Conservation (phyloP, 179 eudicot species). For the Actinidia chinensis region DNA sequence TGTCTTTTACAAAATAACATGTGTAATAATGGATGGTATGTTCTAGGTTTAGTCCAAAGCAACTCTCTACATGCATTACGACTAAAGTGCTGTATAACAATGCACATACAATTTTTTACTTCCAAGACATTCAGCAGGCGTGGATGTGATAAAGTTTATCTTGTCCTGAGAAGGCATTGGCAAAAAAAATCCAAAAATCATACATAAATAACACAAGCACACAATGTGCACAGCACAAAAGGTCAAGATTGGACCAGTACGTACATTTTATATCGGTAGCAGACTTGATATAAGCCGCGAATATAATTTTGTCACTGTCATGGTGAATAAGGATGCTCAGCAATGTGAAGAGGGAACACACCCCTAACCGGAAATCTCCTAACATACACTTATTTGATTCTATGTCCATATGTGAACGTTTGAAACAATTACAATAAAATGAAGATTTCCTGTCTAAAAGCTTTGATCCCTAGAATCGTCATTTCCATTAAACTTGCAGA, state of each 20-base stretch:
- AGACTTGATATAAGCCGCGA: not conserved
- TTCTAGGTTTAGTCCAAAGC: not conserved
- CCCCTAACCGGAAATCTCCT: not conserved
- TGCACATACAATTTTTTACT: too few species aligned
- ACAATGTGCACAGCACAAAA: not conserved
- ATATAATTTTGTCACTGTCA: not conserved
- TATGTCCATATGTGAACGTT: too few species aligned
- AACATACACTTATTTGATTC: not conserved
- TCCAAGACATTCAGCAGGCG: too few species aligned
- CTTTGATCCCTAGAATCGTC: not conserved
- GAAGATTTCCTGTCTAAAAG: not conserved
- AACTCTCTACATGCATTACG: slow-evolving; percentile 2
- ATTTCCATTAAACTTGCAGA: not conserved
- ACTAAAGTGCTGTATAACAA: too few species aligned
- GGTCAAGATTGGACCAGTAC: not conserved
- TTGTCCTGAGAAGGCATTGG: too few species aligned
- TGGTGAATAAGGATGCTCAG: not conserved
- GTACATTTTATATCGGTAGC: not conserved
- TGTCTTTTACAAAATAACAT: not conserved
- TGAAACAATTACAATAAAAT: not conserved
- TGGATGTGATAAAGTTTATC: too few species aligned
- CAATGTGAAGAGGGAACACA: not conserved
- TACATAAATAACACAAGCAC: too few species aligned
- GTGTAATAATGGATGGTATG: not conserved
- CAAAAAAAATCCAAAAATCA: too few species aligned